phyloP scores from a whole-genome alignment of 495 filamentous ascomycete species.

The Neurospora sp. region DNA sequence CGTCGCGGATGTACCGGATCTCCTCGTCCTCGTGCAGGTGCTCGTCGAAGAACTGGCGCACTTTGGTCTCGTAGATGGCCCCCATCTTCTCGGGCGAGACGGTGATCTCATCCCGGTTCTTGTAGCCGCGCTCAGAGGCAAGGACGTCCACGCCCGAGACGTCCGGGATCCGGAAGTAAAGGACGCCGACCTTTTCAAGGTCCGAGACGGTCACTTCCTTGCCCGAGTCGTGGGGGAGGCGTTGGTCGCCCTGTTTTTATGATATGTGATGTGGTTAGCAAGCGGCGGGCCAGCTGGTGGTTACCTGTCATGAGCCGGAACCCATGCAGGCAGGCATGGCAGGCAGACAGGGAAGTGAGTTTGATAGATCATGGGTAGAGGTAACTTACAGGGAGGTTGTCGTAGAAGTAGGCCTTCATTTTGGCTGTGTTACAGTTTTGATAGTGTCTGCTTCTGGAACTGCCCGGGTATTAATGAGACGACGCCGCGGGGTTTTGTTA shows the following conservation, averaged over 20 bases:
- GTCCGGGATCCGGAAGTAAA: conserved; percentile 59
- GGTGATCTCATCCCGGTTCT: conserved; percentile 86
- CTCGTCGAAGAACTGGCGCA: conserved; percentile 87
- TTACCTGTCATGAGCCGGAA: neutral
- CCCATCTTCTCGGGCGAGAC: conserved; percentile 88
- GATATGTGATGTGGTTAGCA: no score
- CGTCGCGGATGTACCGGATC: conserved; percentile 92
- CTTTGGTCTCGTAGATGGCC: conserved; percentile 75
- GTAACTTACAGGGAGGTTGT: conserved; percentile 60
- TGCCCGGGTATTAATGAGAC: neutral
- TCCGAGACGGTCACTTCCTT: conserved; percentile 47
- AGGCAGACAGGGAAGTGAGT: neutral
- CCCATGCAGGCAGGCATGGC: conserved; percentile 4
- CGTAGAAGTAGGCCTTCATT: conserved; percentile 81
- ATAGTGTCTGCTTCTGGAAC: neutral
- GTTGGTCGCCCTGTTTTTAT: conserved; percentile 70
- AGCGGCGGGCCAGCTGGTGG: no score
- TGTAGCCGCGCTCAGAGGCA: conserved; percentile 69
- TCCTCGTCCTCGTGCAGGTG: conserved; percentile 98
- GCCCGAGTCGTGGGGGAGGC: conserved; percentile 79
- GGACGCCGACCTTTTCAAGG: conserved; percentile 65
- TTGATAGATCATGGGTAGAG: neutral
- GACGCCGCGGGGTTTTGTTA: neutral
- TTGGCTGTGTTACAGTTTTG: conserved; percentile 8
- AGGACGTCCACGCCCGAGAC: conserved; percentile 59